Conservation (phyloP, 495 filamentous ascomycete genomes). For the Xylaria palmicola region DNA sequence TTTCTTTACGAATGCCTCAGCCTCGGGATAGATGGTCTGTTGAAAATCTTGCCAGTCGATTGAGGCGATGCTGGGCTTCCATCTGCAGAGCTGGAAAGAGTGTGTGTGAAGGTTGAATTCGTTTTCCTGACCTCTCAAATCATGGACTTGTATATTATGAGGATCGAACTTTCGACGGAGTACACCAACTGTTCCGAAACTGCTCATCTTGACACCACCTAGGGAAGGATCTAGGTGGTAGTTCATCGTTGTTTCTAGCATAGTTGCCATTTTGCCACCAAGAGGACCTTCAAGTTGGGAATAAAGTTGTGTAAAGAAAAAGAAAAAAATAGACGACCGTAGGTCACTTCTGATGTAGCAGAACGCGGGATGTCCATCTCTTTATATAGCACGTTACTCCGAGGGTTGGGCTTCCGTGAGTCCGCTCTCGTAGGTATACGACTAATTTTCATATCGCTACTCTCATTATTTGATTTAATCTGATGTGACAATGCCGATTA, state of each 20-base stretch:
- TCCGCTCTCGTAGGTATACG: not conserved
- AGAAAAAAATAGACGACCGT: not conserved
- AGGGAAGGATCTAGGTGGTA: conserved; percentile 6
- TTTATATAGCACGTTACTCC: not conserved
- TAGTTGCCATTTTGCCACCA: not conserved
- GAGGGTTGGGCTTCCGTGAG: not conserved
- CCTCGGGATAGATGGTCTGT: not conserved
- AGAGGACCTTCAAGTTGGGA: not conserved
- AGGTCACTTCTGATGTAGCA: not conserved
- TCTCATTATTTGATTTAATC: not conserved
- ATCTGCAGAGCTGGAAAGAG: not conserved
- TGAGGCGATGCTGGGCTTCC: not conserved
- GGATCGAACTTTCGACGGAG: conserved; percentile 8
- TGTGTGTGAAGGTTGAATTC: conserved; percentile 9
- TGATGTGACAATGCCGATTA: not conserved
- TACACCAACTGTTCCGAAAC: conserved; percentile 10
- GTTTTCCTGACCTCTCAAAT: not conserved
- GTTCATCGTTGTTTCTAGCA: conserved; percentile 3
- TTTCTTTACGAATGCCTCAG: conserved; percentile 1
- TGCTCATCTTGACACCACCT: not conserved
- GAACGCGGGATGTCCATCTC: not conserved
- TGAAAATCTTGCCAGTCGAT: not conserved
- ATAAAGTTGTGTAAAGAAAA: not conserved
- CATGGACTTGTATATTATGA: not conserved
- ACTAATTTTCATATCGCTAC: not conserved